These are phyloP conservation scores for Apostasia ramifera DNA, from an alignment of 106 monocot genomes.

Conservation along the genomic window DNA sequence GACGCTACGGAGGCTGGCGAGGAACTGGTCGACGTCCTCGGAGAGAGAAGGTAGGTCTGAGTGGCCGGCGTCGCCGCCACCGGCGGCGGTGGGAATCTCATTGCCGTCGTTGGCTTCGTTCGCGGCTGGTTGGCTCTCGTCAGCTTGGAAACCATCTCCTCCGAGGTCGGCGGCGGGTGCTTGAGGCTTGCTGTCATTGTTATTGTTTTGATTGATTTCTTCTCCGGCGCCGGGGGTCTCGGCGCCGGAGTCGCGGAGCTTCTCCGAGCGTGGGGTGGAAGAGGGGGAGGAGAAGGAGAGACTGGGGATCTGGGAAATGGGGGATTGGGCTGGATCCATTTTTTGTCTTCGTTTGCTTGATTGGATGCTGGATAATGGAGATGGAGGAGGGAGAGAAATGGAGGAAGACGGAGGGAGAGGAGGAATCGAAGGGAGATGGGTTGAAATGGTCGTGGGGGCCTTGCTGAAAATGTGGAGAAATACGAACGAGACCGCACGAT, in stretches of 20 bases:
- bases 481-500: constrained; percentile 1
- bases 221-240: neutral
- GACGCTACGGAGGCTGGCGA: constrained; percentile 1
- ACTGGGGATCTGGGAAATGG: constrained; percentile 21
- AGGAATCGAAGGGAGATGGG: neutral
- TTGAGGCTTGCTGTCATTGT: neutral
- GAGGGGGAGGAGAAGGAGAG: constrained; percentile 28
- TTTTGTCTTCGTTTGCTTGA: neutral
- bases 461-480: neutral
- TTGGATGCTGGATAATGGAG: neutral
- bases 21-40: constrained; percentile 28
- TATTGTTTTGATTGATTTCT: neutral
- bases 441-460: constrained; percentile 2
- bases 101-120: neutral
- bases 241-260: constrained; percentile 3
- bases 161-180: neutral
- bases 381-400: neutral
- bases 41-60: constrained; percentile 8
- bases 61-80: neutral
- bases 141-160: neutral
- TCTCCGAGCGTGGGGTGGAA: constrained; percentile 14
- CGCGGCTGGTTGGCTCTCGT: neutral
- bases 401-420: neutral
- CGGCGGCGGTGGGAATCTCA: neutral
- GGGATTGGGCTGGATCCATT: constrained; percentile 26